Evolutionary conservation across 495 filamentous ascomycete genomes (phyloP).

Genomic region (Penicillium canariense): DNA sequence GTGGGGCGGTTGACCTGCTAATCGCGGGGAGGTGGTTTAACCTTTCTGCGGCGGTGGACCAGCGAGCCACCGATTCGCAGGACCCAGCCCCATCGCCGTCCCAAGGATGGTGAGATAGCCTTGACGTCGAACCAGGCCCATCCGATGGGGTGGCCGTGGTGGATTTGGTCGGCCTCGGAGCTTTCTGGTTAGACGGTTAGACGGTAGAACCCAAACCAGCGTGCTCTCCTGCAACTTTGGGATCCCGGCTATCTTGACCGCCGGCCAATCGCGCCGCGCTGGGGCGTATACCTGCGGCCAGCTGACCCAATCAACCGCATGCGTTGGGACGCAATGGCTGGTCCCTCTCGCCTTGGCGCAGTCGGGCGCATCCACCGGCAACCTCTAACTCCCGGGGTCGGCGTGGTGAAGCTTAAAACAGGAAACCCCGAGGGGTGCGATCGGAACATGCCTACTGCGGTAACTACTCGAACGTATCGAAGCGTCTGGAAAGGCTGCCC

Average conservation of each 20-base stretch:
- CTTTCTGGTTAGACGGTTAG: too few relatives aligned
- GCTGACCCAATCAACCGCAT: neutral
- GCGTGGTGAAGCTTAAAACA: constrained; percentile 1
- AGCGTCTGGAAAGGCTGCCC: neutral
- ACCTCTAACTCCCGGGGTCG: too few relatives aligned
- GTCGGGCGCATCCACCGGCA: constrained; percentile 1
- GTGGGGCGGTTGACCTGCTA: constrained; percentile 14
- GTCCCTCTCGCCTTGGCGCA: neutral
- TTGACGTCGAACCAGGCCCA: too few relatives aligned
- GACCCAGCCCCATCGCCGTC: too few relatives aligned
- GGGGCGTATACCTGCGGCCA: neutral
- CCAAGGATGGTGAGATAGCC: constrained; percentile 9
- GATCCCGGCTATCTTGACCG: constrained; percentile 10
- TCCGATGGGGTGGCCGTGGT: too few relatives aligned
- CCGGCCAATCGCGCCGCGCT: constrained; percentile 1
- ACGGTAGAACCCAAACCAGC: neutral
- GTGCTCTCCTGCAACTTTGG: neutral
- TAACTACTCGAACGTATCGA: neutral
- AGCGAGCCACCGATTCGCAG: too few relatives aligned
- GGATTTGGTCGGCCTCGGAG: too few relatives aligned
- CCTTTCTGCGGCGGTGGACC: constrained; percentile 10
- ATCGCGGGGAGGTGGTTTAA: constrained; percentile 14
- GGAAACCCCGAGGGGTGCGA: neutral
- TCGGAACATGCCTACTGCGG: neutral
- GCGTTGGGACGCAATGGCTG: neutral